phyloP scores from a whole-genome alignment of 78 protist genomes.

The Tieghemostelium lacteum region DNA sequence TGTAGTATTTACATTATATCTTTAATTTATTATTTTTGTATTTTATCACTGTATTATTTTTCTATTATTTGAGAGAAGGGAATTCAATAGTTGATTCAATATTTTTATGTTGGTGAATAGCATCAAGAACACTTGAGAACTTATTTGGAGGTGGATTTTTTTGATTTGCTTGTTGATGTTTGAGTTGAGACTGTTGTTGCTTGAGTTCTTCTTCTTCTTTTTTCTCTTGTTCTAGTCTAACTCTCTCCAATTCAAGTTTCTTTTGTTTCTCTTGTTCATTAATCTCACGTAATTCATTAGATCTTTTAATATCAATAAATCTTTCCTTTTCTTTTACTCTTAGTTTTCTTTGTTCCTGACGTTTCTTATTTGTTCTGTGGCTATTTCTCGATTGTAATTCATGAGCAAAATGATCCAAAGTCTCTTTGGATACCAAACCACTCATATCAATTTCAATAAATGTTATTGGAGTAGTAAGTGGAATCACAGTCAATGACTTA shows the following conservation, averaged over 20 bases:
- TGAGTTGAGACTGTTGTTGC: neutral
- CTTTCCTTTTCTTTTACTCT: conserved; percentile 38
- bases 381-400: conserved; percentile 26
- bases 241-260: conserved; percentile 8
- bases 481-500: conserved; percentile 13
- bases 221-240: conserved; percentile 17
- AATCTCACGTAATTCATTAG: conserved; percentile 10
- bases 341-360: conserved; percentile 28
- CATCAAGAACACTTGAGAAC: conserved; percentile 5
- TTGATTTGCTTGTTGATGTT: neutral
- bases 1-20: no score
- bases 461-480: conserved; percentile 19
- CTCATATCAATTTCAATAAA: conserved; percentile 56
- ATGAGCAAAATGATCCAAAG: conserved; percentile 5
- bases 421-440: neutral
- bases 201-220: conserved; percentile 33
- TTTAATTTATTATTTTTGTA: no score
- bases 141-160: neutral
- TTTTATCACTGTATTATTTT: neutral
- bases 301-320: conserved; percentile 28
- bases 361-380: conserved; percentile 7
- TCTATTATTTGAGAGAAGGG: neutral
- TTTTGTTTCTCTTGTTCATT: conserved; percentile 5
- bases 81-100: conserved; percentile 16
- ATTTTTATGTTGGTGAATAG: conserved; percentile 28